Percentiles rank a stretch among this genome's conserved stretches.
Conservation (phyloP, 179 eudicot species). For the Beta macrorhiza region DNA sequence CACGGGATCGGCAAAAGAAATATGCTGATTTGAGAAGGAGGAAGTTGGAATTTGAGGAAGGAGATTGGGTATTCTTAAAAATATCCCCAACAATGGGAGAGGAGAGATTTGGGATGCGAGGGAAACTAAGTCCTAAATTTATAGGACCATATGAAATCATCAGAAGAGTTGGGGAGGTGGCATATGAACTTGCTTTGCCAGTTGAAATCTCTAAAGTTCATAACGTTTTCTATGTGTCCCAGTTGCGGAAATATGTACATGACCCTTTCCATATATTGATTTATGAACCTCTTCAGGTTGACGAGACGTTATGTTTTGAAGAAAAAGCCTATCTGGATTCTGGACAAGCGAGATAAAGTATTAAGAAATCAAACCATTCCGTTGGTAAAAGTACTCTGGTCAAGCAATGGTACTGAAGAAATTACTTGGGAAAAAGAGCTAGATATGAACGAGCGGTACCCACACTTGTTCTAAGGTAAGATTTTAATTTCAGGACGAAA, state of each 20-base stretch:
- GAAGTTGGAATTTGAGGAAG: no score
- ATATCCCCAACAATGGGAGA: no score
- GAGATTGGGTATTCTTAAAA: no score
- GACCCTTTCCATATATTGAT: background rate
- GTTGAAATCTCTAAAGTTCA: background rate
- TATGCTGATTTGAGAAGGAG: no score
- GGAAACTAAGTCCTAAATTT: background rate
- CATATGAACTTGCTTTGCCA: background rate
- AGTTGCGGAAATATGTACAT: background rate
- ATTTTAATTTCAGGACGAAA: background rate
- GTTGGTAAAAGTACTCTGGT: background rate
- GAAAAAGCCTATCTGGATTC: background rate
- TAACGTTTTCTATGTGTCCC: background rate
- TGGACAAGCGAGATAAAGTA: background rate
- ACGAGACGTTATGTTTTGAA: background rate
- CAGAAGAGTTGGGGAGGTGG: background rate
- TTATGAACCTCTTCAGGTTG: background rate
- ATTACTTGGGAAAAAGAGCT: background rate
- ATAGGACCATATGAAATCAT: background rate
- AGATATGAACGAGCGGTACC: background rate
- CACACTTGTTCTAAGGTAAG: background rate
- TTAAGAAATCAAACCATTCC: background rate
- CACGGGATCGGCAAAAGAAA: no score
- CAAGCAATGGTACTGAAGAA: background rate
- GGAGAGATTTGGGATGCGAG: background rate